phyloP scores from a whole-genome alignment of 306 rosid species.

The Begonia loranthoides region DNA sequence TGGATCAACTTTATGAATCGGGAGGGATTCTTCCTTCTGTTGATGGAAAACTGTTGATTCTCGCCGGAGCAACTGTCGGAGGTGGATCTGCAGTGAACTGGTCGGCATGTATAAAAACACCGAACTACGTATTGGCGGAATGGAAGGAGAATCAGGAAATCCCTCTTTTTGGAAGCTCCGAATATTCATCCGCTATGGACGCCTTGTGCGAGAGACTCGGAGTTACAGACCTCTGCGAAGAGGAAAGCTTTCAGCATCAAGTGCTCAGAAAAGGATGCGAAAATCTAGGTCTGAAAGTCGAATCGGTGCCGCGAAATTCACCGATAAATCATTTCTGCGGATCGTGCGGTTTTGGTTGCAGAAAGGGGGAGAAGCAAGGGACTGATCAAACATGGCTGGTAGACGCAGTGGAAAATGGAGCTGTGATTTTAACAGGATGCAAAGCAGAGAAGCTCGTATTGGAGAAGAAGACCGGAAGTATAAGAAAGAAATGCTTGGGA shows the following conservation, averaged over 20 bases:
- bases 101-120: conserved; percentile 87
- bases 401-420: conserved; percentile 74
- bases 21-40: conserved; percentile 43
- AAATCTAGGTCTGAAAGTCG: conserved; percentile 49
- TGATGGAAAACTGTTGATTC: conserved; percentile 39
- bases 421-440: conserved; percentile 56
- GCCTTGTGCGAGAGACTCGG: conserved; percentile 57
- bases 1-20: conserved; percentile 44
- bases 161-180: conserved; percentile 32
- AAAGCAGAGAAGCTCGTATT: conserved; percentile 57
- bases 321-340: conserved; percentile 60
- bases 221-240: conserved; percentile 35
- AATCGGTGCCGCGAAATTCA: conserved; percentile 58
- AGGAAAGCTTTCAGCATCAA: conserved; percentile 80
- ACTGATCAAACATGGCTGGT: conserved; percentile 77
- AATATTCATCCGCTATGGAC: conserved; percentile 58
- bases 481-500: conserved; percentile 54
- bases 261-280: conserved; percentile 68
- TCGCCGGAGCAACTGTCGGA: conserved; percentile 72
- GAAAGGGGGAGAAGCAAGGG: conserved; percentile 61
- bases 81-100: conserved; percentile 85
- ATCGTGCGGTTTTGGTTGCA: conserved; percentile 65
- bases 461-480: conserved; percentile 18
- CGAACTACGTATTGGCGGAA: conserved; percentile 36
- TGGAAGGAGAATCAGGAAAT: conserved; percentile 39